These are phyloP conservation scores for Termitomyces sp. DNA, from an alignment of 768 basidiomycete species.

Conservation along the genomic window DNA sequence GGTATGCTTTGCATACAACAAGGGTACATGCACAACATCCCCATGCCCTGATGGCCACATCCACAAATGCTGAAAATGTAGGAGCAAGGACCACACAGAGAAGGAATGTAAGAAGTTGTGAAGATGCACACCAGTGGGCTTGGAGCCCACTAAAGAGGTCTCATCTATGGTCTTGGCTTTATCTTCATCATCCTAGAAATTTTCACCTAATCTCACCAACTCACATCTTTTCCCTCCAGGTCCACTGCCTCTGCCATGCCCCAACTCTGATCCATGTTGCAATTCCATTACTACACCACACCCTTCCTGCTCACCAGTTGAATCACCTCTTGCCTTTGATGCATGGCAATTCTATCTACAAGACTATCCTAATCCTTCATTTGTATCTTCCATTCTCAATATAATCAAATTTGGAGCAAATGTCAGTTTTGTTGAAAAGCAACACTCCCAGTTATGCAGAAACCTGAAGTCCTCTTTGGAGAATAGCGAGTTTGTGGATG, in stretches of 20 bases:
- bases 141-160: no score
- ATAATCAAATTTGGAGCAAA: slow-evolving; percentile 14
- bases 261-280: neutral
- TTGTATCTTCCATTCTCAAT: slow-evolving; percentile 9
- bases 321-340: neutral
- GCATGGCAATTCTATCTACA: slow-evolving; percentile 8
- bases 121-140: no score
- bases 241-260: neutral
- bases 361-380: slow-evolving; percentile 10
- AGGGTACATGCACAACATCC: no score
- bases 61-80: no score
- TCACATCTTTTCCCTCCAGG: no score
- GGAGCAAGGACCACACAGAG: no score
- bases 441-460: no score
- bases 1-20: no score
- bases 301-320: neutral
- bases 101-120: no score
- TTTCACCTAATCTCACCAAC: neutral
- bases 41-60: no score
- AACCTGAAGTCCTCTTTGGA: neutral
- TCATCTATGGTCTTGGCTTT: no score
- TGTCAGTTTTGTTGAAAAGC: slow-evolving; percentile 5
- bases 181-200: no score
- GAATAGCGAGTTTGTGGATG: neutral
- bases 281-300: neutral